These are phyloP conservation scores for Cyclotella atomus DNA, from an alignment of 108 stramenopile species.

Conservation along the genomic window DNA sequence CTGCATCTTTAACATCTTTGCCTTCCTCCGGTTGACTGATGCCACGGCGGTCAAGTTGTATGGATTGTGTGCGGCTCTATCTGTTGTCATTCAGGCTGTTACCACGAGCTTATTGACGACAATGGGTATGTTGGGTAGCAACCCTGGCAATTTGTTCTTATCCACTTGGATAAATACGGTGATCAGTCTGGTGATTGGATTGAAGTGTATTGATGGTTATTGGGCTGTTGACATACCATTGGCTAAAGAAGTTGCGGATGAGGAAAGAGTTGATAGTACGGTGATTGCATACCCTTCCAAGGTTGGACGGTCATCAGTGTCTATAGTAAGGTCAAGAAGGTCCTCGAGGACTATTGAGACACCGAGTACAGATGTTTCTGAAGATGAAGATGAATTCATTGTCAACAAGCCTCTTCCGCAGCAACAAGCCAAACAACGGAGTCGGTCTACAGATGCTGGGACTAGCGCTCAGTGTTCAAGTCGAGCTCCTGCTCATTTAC, in stretches of 20 bases:
- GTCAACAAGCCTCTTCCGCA: no score
- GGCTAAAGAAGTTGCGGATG: not conserved
- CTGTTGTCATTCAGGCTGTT: not conserved
- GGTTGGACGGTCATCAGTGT: not conserved
- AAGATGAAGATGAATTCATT: conserved; percentile 1
- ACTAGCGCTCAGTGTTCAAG: no score
- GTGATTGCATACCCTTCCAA: not conserved
- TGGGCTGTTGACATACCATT: not conserved
- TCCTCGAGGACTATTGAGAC: not conserved
- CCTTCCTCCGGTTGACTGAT: not conserved
- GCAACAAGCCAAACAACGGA: no score
- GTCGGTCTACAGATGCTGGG: no score
- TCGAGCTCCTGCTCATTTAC: no score
- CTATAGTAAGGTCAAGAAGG: not conserved
- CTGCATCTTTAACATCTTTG: not conserved
- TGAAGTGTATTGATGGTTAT: not conserved
- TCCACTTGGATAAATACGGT: not conserved
- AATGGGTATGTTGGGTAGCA: not conserved
- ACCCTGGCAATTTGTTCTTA: conserved; percentile 14
- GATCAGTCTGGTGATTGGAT: not conserved
- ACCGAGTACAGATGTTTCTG: not conserved
- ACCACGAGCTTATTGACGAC: not conserved
- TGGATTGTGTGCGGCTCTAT: not conserved
- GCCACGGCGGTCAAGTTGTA: not conserved
- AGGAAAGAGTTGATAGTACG: not conserved